phyloP scores from a whole-genome alignment of 495 filamentous ascomycete species.

The Penicillium macrosclerotiorum region DNA sequence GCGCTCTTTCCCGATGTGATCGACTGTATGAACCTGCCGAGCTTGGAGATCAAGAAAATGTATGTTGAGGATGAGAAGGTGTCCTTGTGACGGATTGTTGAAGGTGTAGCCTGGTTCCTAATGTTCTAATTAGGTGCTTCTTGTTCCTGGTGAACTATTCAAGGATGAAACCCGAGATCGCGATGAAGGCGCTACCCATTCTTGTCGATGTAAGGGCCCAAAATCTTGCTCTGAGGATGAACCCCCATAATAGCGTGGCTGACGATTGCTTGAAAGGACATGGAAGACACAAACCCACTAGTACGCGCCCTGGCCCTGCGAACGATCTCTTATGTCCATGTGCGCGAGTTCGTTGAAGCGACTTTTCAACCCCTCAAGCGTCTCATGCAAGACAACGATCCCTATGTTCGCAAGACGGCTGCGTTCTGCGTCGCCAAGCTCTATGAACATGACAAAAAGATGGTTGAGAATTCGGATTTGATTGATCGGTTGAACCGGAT shows the following conservation, averaged over 20 bases:
- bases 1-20: constrained; percentile 94
- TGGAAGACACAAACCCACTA: constrained; percentile 90
- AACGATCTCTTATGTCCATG: constrained; percentile 97
- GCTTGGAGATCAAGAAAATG: constrained; percentile 99
- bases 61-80: constrained; percentile 39
- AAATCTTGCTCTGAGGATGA: not conserved
- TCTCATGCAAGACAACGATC: constrained; percentile 82
- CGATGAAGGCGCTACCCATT: constrained; percentile 87
- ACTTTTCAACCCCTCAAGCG: constrained; percentile 80
- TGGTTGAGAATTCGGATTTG: constrained; percentile 86
- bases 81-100: not conserved
- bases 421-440: constrained; percentile 96
- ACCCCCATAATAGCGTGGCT: not conserved
- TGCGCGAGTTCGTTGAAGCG: constrained; percentile 91
- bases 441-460: constrained; percentile 89
- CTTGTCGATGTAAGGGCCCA: constrained; percentile 67
- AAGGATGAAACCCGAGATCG: constrained; percentile 89
- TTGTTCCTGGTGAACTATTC: constrained; percentile 97
- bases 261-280: constrained; percentile 59
- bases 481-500: constrained; percentile 91
- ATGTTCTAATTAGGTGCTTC: constrained; percentile 72
- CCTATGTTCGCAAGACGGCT: constrained; percentile 97
- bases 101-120: constrained; percentile 11
- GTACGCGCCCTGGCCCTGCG: constrained; percentile 90
- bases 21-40: constrained; percentile 88